phyloP scores from a whole-genome alignment of 1,139 yeast genomes.

The Yamadazyma mexicana region DNA sequence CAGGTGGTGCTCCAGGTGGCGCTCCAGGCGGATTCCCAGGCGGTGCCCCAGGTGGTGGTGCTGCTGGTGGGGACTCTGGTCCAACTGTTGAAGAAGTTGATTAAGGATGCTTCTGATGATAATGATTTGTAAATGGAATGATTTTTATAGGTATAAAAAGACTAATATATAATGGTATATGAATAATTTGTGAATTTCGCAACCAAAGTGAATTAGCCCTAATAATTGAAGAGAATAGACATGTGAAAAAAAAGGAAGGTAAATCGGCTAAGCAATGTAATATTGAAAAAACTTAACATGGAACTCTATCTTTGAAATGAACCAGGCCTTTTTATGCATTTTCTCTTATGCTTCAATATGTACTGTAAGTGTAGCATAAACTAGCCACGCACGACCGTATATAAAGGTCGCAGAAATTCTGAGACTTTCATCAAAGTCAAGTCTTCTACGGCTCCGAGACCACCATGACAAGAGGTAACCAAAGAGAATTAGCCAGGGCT shows the following conservation, averaged over 20 bases:
- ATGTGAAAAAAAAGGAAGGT: too few species aligned
- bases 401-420: background rate
- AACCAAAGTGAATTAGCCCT: background rate
- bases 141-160: background rate
- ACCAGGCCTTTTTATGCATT: too few species aligned
- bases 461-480: conserved; percentile 94
- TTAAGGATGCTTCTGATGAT: conserved; percentile 22
- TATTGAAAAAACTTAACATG: too few species aligned
- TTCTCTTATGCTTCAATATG: too few species aligned
- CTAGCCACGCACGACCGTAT: conserved; percentile 1
- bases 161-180: background rate
- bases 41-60: conserved; percentile 42
- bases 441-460: too few species aligned
- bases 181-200: conserved; percentile 1
- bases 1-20: conserved; percentile 27
- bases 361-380: background rate
- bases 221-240: too few species aligned
- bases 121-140: background rate
- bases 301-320: too few species aligned
- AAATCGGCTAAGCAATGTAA: too few species aligned
- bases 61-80: conserved; percentile 39
- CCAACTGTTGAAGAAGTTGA: conserved; percentile 79
- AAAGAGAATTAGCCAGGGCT: conserved; percentile 90
- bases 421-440: background rate
- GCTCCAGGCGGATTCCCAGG: conserved; percentile 40